Conservation (phyloP, 495 filamentous ascomycete genomes). For the Peziza echinospora region DNA sequence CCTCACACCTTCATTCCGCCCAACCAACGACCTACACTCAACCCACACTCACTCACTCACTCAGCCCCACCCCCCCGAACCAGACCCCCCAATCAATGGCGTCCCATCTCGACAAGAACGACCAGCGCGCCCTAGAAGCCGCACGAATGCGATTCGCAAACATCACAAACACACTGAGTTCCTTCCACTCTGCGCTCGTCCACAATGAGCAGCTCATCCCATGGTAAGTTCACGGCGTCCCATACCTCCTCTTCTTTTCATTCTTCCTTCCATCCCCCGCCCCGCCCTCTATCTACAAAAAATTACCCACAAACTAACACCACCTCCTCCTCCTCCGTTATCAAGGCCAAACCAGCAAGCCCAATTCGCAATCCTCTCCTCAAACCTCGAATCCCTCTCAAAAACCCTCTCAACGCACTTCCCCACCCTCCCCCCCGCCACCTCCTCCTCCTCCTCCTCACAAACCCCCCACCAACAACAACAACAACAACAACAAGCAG, state of each 20-base stretch:
- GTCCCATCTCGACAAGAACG: not conserved
- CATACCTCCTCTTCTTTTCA: too few relatives aligned
- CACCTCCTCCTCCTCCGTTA: not conserved
- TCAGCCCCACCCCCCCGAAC: too few relatives aligned
- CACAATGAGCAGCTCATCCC: not conserved
- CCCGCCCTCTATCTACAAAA: too few relatives aligned
- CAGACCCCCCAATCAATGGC: too few relatives aligned
- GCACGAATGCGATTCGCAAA: not conserved
- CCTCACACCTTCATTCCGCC: too few relatives aligned
- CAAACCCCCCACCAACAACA: constrained; percentile 1
- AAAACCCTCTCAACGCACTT: constrained; percentile 16
- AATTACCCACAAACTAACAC: constrained; percentile 1
- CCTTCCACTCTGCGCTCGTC: not conserved
- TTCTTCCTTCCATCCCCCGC: too few relatives aligned
- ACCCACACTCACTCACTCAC: too few relatives aligned
- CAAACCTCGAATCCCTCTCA: constrained; percentile 35
- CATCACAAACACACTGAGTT: not conserved
- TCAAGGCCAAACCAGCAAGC: constrained; percentile 10
- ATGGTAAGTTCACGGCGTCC: too few relatives aligned
- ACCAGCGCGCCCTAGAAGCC: not conserved
- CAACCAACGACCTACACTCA: too few relatives aligned
- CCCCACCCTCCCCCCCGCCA: not conserved
- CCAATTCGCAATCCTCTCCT: constrained; percentile 13
- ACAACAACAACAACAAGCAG: not conserved
- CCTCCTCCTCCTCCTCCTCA: not conserved